These are phyloP conservation scores for Cenchrus fungigraminus DNA, from an alignment of 176 grass and related monocot genomes.

Conservation along the genomic window DNA sequence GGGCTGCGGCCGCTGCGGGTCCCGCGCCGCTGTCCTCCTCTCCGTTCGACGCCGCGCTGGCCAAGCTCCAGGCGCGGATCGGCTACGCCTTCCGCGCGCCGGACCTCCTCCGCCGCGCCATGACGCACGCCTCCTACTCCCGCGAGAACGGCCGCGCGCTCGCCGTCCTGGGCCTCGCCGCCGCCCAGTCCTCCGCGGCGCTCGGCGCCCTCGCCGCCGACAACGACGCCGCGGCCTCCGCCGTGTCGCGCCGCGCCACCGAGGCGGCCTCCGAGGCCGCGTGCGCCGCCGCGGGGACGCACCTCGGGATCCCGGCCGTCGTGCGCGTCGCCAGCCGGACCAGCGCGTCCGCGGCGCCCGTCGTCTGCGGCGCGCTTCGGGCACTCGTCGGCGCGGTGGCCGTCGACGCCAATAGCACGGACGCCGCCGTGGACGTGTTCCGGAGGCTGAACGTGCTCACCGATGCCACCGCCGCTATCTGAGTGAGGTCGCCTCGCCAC, in stretches of 20 bases:
- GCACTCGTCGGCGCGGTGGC: conserved; percentile 64
- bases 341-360: conserved; percentile 41
- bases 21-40: conserved; percentile 6
- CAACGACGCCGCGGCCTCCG: conserved; percentile 45
- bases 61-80: conserved; percentile 56
- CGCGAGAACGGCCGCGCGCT: conserved; percentile 65
- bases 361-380: conserved; percentile 61
- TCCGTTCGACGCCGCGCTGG: conserved; percentile 64
- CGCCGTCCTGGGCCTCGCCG: conserved; percentile 60
- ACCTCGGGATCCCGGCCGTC: conserved; percentile 43
- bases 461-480: conserved; percentile 1
- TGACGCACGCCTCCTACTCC: conserved; percentile 78
- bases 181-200: conserved; percentile 50
- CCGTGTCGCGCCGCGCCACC: conserved; percentile 35
- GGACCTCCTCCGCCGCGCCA: conserved; percentile 56
- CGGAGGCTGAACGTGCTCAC: conserved; percentile 35
- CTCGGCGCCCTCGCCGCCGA: conserved; percentile 48
- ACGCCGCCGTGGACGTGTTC: conserved; percentile 61
- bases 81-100: conserved; percentile 46
- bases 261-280: conserved; percentile 26
- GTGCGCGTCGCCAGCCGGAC: conserved; percentile 54
- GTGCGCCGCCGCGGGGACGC: conserved; percentile 40
- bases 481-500: conserved; percentile 11
- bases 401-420: conserved; percentile 50
- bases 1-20: neutral